These are phyloP conservation scores for Aureobasidium vineae DNA, from an alignment of 2,329 filamentous ascomycete genomes.

Conservation along the genomic window DNA sequence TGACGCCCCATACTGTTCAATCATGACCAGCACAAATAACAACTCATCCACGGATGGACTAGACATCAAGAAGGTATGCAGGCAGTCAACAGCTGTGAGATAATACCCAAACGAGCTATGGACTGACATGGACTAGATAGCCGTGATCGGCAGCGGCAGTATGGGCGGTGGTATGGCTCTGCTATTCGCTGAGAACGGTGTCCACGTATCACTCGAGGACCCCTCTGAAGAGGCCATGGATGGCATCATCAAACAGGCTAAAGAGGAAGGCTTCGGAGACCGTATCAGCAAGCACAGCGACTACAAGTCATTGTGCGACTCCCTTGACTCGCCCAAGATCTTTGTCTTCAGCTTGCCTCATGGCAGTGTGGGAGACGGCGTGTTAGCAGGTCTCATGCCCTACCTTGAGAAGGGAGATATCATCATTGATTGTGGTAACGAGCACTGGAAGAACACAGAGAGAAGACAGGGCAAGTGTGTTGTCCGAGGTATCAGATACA, in stretches of 20 bases:
- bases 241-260: constrained; percentile 43
- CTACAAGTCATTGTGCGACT: constrained; percentile 53
- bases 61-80: constrained; percentile 36
- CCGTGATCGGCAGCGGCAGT: constrained; percentile 58
- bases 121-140: constrained; percentile 43
- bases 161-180: constrained; percentile 62
- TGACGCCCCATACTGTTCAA: not conserved
- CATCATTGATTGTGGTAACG: constrained; percentile 67
- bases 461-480: constrained; percentile 58
- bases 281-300: constrained; percentile 44
- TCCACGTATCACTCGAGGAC: constrained; percentile 57
- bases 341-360: constrained; percentile 56
- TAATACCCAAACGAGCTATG: not conserved
- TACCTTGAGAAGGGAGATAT: constrained; percentile 61
- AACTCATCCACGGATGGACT: constrained; percentile 22
- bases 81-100: not conserved
- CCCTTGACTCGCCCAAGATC: constrained; percentile 50
- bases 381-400: constrained; percentile 49
- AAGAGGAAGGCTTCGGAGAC: constrained; percentile 43
- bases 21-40: not conserved
- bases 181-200: constrained; percentile 57
- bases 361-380: constrained; percentile 48
- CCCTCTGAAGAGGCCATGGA: constrained; percentile 52
- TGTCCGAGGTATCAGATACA: constrained; percentile 60
- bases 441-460: constrained; percentile 65